phyloP scores from a whole-genome alignment of 1,139 yeast species.

The Suhomyces wounanorum region DNA sequence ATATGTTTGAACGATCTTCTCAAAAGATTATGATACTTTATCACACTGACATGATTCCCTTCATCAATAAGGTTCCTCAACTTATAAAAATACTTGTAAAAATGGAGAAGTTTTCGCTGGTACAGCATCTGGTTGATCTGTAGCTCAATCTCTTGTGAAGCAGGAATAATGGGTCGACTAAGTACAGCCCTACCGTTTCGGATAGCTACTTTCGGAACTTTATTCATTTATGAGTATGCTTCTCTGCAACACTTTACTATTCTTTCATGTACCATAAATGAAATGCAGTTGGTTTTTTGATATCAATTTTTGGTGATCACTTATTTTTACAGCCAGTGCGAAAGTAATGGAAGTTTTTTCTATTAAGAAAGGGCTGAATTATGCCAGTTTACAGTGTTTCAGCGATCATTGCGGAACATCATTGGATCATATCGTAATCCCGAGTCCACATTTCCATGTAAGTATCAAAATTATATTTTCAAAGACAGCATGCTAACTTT shows the following conservation, averaged over 20 bases:
- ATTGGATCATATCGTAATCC: slow-evolving; percentile 11
- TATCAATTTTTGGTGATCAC: neutral
- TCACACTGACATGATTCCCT: slow-evolving; percentile 18
- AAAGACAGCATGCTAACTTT: neutral
- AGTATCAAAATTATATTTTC: slow-evolving; percentile 2
- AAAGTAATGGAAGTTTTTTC: slow-evolving; percentile 8
- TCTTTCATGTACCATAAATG: neutral
- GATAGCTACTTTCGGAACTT: slow-evolving; percentile 3
- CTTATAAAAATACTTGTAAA: slow-evolving; percentile 37
- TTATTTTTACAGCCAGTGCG: slow-evolving; percentile 8
- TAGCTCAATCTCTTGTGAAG: slow-evolving; percentile 2
- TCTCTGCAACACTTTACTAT: neutral
- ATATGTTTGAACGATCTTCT: slow-evolving; percentile 29
- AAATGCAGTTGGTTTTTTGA: neutral
- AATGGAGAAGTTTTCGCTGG: slow-evolving; percentile 18
- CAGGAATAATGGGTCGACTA: slow-evolving; percentile 12
- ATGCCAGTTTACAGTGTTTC: slow-evolving; percentile 17
- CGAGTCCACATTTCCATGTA: slow-evolving; percentile 17
- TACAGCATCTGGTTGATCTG: slow-evolving; percentile 10
- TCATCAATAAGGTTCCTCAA: slow-evolving; percentile 29
- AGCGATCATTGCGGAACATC: slow-evolving; percentile 2
- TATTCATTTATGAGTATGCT: neutral
- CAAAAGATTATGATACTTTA: slow-evolving; percentile 24
- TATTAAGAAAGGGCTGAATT: slow-evolving; percentile 15
- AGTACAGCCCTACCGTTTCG: slow-evolving; percentile 12